Base-by-base conservation (phyloP, 352 stramenopile genomes). In the Phytophthora citrophthora region DNA sequence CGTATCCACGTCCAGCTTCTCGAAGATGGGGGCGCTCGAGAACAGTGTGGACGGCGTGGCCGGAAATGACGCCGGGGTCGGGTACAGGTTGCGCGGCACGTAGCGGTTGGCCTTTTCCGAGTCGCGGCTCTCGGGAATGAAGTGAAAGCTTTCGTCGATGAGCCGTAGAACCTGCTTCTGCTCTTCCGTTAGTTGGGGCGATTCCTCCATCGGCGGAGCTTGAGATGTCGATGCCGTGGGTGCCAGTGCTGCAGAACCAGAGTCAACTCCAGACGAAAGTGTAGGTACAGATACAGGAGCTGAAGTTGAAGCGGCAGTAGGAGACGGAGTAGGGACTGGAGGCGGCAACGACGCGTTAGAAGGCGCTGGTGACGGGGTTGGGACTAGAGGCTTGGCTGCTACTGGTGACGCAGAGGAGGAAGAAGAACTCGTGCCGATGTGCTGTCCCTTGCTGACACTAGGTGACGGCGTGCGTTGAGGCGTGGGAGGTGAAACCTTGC, bases 1-100 rank as follows among this genome's bases (percentile, higher is more conserved):
- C 47, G 94, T 97, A 84, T 99, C 97, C 20, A 97, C 95, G 54
- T 98, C 95, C 44, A 99, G 72, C 75, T 99, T 99, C 78, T 99
- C 96, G 68, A 99, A 99, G 49, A 99, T 88, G 26, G 77, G 74
- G 11, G 96, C 80, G 64, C 95, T 98, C 46, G 98, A 96, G 68
- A 99, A 98, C 53, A 98, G 80, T 13, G 88, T 72, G 12, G 94
- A 90, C 24, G 96, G 95, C 12, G 77, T 77, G 16, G 95, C 81
- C 43, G 96, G 93, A 68, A 98, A 98, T 29, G 88, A 89, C 32
- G 89, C 72, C 2, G 93, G 96, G 5, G 89, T 96, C 55, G 91
- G 86, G 79, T 99, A 99, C 40, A 96, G 80, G 71, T 99, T 99
- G 23, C 95, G 90, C 27, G 97, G 97, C 23, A 96, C 86, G 72